Base-by-base conservation (phyloP, 805 yeast species). In the Schwanniomyces polymorphus region DNA sequence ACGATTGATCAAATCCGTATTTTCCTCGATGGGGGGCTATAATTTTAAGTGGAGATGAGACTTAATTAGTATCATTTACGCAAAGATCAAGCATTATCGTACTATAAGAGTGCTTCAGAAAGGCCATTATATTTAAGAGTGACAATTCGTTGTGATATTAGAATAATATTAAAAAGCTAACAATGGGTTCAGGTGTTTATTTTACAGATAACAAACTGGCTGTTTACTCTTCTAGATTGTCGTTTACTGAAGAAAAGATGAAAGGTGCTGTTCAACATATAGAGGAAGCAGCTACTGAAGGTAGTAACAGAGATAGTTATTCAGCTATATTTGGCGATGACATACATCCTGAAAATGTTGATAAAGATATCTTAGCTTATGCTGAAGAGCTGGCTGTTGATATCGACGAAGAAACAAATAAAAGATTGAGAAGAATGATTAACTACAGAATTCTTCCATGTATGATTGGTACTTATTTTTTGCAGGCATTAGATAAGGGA, bases 401-500 rank as follows among this genome's bases (percentile, higher is more conserved):
- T 26, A 57, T 62, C 21, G 61, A 54, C 40, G 61, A 54, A n/a
- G 62, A 53, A 44, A 55, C 59, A n/a, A 49, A 60, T 34, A 48
- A 47, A 29, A 48, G 60, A 41, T 50, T 61, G 21, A 46, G 57
- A 33, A 51, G 52, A 18, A 49, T 55, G 51, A 60, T 63, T 9
- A 37, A 37, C 27, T 21, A 21, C 16, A 37, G 39, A 23, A 37
- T 37, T 4, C 39, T 37, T 37, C 39, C 39, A 11, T 37, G 39
- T 37, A 37, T 37, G 39, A 37, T 37, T 37, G 39, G 39, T 21
- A 37, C 39, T n/a, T 37, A 37, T 23, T 37, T 37, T 16, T 37
- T 37, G 27, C 39, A 37, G 27, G 39, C 39, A 12, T 37, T 74
- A 76, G 82, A 75, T 55, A 78, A 78, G 50, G 60, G 65, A 17